phyloP scores from a whole-genome alignment of 805 yeast genomes.

The Saturnispora quitensis region DNA sequence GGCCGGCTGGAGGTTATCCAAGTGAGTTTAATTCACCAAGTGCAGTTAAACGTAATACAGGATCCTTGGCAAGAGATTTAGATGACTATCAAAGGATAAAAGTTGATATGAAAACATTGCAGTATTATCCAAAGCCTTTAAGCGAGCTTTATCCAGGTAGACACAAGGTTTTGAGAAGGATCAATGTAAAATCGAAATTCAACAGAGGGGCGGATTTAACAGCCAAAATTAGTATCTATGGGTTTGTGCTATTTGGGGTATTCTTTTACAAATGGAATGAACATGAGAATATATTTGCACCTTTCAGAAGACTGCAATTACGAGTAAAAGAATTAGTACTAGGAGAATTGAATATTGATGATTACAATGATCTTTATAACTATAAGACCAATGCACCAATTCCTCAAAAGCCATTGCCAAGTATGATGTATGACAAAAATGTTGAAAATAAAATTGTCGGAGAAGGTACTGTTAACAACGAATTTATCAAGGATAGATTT shows the following conservation, averaged over 20 bases:
- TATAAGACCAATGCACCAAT: conserved; percentile 33
- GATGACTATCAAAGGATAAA: conserved; percentile 59
- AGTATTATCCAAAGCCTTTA: conserved; percentile 71
- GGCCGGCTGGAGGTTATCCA: conserved; percentile 84
- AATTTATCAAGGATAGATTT: conserved; percentile 53
- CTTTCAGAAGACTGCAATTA: conserved; percentile 54
- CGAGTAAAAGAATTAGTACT: conserved; percentile 42
- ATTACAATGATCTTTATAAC: conserved; percentile 49
- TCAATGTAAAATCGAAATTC: conserved; percentile 44
- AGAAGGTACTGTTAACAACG: conserved; percentile 27
- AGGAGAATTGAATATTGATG: conserved; percentile 49
- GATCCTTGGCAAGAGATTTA: conserved; percentile 50
- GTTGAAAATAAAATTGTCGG: conserved; percentile 29
- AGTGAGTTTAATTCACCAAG: conserved; percentile 70
- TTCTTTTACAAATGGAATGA: conserved; percentile 83
- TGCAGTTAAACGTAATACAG: conserved; percentile 36
- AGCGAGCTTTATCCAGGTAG: conserved; percentile 73
- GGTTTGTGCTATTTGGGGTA: conserved; percentile 47
- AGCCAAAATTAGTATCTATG: conserved; percentile 40
- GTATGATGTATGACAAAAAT: conserved; percentile 31
- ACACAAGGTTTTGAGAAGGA: conserved; percentile 56
- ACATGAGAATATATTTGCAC: conserved; percentile 63
- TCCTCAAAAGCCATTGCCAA: conserved; percentile 30
- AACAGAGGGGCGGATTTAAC: conserved; percentile 53
- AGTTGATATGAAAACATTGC: conserved; percentile 63